Evolutionary conservation across 2,329 filamentous ascomycete species (phyloP).

Genomic region (Leptographium radiaticola): DNA sequence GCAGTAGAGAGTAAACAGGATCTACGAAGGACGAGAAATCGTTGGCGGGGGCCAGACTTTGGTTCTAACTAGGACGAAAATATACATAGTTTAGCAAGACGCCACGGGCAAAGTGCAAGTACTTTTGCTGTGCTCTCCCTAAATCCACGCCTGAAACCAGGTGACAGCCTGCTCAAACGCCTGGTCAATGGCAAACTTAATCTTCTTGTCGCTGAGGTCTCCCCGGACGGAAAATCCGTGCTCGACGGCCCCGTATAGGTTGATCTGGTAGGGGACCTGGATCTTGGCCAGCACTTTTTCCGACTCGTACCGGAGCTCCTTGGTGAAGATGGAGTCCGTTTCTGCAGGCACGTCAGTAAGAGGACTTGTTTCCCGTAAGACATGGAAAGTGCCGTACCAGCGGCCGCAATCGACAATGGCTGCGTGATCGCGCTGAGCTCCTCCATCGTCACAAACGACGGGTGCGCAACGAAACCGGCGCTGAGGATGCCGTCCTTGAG

Average conservation of each 20-base stretch:
- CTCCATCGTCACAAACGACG: conserved; percentile 56
- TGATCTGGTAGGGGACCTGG: conserved; percentile 59
- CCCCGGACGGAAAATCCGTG: conserved; percentile 67
- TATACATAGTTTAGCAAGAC: no score
- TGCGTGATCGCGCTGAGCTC: conserved; percentile 54
- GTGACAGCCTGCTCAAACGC: conserved; percentile 64
- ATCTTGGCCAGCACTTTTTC: conserved; percentile 48
- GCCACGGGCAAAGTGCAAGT: no score
- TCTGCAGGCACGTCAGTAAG: conserved; percentile 16
- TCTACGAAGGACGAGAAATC: no score
- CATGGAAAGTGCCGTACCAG: conserved; percentile 17
- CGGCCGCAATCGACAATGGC: conserved; percentile 54
- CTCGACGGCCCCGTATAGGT: conserved; percentile 53
- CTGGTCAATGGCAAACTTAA: conserved; percentile 65
- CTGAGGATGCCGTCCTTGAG: conserved; percentile 45
- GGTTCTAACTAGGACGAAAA: no score
- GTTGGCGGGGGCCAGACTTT: no score
- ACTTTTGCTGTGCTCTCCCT: background rate
- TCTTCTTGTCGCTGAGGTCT: conserved; percentile 41
- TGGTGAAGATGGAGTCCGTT: conserved; percentile 52
- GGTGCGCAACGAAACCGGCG: conserved; percentile 63
- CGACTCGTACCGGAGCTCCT: conserved; percentile 48
- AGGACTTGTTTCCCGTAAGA: no score
- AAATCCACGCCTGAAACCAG: conserved; percentile 59
- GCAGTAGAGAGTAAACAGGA: no score